phyloP scores from a whole-genome alignment of 768 basidiomycete species.

The Russula ochroleuca region DNA sequence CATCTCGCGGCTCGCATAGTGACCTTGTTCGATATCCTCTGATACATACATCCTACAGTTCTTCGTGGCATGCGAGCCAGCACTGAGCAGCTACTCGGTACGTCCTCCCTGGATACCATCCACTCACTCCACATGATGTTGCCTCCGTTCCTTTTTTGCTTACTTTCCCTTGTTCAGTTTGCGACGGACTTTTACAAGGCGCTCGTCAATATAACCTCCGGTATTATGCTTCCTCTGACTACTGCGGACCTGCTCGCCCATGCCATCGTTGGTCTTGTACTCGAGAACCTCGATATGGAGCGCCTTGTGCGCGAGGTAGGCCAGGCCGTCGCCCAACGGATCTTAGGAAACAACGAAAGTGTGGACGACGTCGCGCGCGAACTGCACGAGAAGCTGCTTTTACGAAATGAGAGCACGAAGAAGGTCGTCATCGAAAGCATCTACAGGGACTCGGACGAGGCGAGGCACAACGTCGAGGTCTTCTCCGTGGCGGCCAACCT shows the following conservation, averaged over 20 bases:
- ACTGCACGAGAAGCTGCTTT: slow-evolving; percentile 82
- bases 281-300: slow-evolving; percentile 99
- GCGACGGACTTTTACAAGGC: slow-evolving; percentile 95
- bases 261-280: slow-evolving; percentile 93
- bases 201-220: slow-evolving; percentile 87
- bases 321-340: slow-evolving; percentile 85
- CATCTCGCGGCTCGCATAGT: slow-evolving; percentile 11
- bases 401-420: slow-evolving; percentile 95
- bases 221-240: slow-evolving; percentile 92
- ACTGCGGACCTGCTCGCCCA: slow-evolving; percentile 92
- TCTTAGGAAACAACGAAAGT: slow-evolving; percentile 88
- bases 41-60: slow-evolving; percentile 50
- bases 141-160: background rate
- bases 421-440: slow-evolving; percentile 95
- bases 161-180: slow-evolving; percentile 46
- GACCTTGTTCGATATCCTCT: slow-evolving; percentile 21
- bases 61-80: slow-evolving; percentile 98
- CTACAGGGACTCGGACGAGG: slow-evolving; percentile 87
- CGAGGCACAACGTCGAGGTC: slow-evolving; percentile 82
- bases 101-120: slow-evolving; percentile 30
- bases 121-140: background rate
- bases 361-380: slow-evolving; percentile 96
- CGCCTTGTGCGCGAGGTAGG: slow-evolving; percentile 93
- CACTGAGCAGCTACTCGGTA: slow-evolving; percentile 86
- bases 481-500: slow-evolving; percentile 73